Base-by-base conservation (phyloP, 306 rosid species). In the Nissolia schottii region DNA sequence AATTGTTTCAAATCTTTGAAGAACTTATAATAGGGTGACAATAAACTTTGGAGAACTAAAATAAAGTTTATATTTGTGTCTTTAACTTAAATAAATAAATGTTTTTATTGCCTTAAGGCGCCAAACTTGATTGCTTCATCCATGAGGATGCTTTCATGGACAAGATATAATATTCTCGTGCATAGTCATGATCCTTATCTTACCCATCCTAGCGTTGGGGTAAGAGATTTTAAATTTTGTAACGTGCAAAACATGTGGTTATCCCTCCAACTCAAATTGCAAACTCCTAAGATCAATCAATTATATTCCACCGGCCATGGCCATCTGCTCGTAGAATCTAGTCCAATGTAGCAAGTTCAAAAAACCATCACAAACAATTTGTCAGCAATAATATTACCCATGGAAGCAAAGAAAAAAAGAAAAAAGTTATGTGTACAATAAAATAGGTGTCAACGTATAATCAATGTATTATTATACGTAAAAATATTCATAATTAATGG, bases 231-330 rank as follows among this genome's bases (percentile, higher is more conserved):
- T 24, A 1, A 41, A 37, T 9, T 70, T 24, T 3, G 50, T 23
- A 20, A 19, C 58, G 41, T 40, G 73, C 73, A 25, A 19, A 64
- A 74, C 55, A 40, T 63, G 78, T 53, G 27, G 18, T 53, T 53
- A 51, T 50, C 16, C 28, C 78, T 53, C 51, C 0, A 11, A 37
- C 59, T 25, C 24, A 15, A 60, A 49, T 49, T 32, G 25, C 70
- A 62, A 15, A 61, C n/a, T 37, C 22, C 18, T 6, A 70, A 10
- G 34, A 22, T 34, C 22, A 54, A 77, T 49, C 27, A 59, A 22
- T 41, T 54, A 15, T 0, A 3, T 3, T 53, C 23, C 66, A 38
- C 61, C 31, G 35, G n/a, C 57, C 10, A 14, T 51, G 77, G 64
- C 73, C 53, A 72, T 65, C 38, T 73, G 54, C 64, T 32, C 20